Evolutionary conservation across 352 stramenopile species (phyloP), one percentile per base, ranked within the genome.

Genomic region (Phytophthora sp.): DNA sequence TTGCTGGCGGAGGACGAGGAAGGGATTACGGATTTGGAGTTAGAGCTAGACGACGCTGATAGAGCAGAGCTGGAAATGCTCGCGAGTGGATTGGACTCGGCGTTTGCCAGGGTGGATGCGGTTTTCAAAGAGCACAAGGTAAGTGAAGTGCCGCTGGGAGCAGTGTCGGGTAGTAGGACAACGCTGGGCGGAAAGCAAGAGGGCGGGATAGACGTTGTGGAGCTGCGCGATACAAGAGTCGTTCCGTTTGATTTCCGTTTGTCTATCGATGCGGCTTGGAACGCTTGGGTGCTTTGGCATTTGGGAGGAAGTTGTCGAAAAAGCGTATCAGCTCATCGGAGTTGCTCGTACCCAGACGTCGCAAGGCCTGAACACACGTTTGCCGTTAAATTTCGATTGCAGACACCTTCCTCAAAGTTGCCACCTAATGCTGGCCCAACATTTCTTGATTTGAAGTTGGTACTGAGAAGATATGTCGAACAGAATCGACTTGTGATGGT

Each of bases 211-310:
- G 32, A 37, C 9, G 43, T 52, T 11, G 20, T 59, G 3, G 62
- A 76, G 57, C 48, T 76, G 26, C 58, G 67, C 11, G 67, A 76
- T 27, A 65, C 56, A 18, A 53, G 57, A 18, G 53, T 76, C 15
- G 62, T 73, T 24, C 67, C 67, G 32, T 76, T 76, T 26, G 57
- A 62, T n/a, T 76, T 76, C 48, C 46, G 46, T 4, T 31, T 76
- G 24, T 41, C 48, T 0, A 69, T 76, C 26, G 62, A 76, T 20
- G 68, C 68, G 8, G 63, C 60, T 5, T 76, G 68, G 68, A 68
- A 76, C n/a, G 52, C 63, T 42, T 76, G 68, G 68, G 62, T 76
- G 26, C 27, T 76, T 20, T 76, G 68, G 68, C 63, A 73, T 54
- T 23, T 73, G 5, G 62, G 68, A 27, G 68, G 68, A 10, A 67